A percentile compares a stretch with the other conserved stretches of the same genome.
phyloP scores from a whole-genome alignment of 1,284 basidiomycete species.

The Cutaneotrichosporon dermatis region DNA sequence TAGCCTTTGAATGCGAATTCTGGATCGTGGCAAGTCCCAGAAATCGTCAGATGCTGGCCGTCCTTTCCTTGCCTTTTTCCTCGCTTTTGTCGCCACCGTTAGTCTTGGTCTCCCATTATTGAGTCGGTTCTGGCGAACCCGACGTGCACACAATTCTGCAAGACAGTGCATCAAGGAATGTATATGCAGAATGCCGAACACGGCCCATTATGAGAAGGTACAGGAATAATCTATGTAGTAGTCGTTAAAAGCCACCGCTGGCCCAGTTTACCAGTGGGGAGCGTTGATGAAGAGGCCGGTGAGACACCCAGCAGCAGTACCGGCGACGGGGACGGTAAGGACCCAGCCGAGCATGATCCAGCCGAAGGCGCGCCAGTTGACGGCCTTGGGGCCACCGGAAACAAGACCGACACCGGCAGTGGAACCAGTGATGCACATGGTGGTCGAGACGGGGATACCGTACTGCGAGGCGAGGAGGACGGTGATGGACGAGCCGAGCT shows the following conservation, averaged over 20 bases:
- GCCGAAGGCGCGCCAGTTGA: slow-evolving; percentile 44
- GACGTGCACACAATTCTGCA: no score
- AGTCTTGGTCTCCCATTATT: no score
- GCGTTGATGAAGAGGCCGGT: slow-evolving; percentile 50
- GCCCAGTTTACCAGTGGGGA: slow-evolving; percentile 24
- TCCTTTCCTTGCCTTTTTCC: no score
- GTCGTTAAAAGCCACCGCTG: no score
- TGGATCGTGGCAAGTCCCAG: no score
- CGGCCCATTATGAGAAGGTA: not conserved
- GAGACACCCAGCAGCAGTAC: slow-evolving; percentile 44
- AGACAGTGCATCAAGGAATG: not conserved
- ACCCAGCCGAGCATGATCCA: slow-evolving; percentile 47
- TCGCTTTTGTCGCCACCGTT: no score
- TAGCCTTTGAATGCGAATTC: no score
- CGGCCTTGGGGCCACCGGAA: slow-evolving; percentile 45
- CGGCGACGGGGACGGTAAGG: slow-evolving; percentile 51
- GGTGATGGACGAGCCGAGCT: slow-evolving; percentile 51
- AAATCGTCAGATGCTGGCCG: no score
- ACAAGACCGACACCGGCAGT: slow-evolving; percentile 46
- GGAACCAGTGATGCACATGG: slow-evolving; percentile 46
- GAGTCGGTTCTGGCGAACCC: no score
- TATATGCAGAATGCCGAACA: not conserved
- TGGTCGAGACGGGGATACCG: slow-evolving; percentile 48
- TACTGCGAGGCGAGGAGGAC: slow-evolving; percentile 51
- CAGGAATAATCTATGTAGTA: not conserved